Conservation (phyloP, 371 early-diverging fungal genomes). For the Capniomyces stellatus region DNA sequence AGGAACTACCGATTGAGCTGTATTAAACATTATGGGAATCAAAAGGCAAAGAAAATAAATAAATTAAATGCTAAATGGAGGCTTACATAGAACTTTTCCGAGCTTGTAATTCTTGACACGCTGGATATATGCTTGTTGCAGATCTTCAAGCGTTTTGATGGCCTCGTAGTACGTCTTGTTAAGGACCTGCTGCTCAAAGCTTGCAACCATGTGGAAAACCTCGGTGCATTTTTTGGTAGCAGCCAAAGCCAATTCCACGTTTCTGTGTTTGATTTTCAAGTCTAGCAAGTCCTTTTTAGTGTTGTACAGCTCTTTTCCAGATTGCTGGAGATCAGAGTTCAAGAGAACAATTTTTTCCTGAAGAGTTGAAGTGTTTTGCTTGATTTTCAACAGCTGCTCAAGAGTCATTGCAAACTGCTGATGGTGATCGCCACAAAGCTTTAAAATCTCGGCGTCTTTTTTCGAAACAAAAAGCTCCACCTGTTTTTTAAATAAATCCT, state of each 20-base stretch:
- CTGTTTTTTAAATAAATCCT: constrained; percentile 73
- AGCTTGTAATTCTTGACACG: constrained; percentile 4
- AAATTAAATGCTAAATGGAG: constrained; percentile 1
- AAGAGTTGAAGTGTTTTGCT: constrained; percentile 65
- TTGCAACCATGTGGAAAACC: constrained; percentile 74
- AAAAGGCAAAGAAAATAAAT: constrained; percentile 5
- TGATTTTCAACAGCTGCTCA: constrained; percentile 83
- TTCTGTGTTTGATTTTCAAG: constrained; percentile 60
- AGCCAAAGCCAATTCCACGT: constrained; percentile 73
- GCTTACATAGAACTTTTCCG: background rate
- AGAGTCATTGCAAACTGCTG: constrained; percentile 94
- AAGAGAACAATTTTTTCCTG: constrained; percentile 68
- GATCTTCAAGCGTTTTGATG: constrained; percentile 31
- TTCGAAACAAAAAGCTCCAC: constrained; percentile 55
- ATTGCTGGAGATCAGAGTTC: constrained; percentile 60
- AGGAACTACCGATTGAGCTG: background rate
- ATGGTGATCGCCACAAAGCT: constrained; percentile 89
- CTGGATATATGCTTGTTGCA: constrained; percentile 4
- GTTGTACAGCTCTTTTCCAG: constrained; percentile 46
- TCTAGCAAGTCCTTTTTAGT: constrained; percentile 82
- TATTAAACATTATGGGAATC: too few species aligned
- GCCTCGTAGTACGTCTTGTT: constrained; percentile 77
- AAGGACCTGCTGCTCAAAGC: constrained; percentile 61
- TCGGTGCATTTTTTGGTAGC: constrained; percentile 63
- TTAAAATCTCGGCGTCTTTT: constrained; percentile 94